A percentile compares a stretch with the other conserved stretches of the same genome.
These are phyloP conservation scores for Stagonosporopsis rhizophila DNA, from an alignment of 2,329 filamentous ascomycete genomes.

Conservation along the genomic window DNA sequence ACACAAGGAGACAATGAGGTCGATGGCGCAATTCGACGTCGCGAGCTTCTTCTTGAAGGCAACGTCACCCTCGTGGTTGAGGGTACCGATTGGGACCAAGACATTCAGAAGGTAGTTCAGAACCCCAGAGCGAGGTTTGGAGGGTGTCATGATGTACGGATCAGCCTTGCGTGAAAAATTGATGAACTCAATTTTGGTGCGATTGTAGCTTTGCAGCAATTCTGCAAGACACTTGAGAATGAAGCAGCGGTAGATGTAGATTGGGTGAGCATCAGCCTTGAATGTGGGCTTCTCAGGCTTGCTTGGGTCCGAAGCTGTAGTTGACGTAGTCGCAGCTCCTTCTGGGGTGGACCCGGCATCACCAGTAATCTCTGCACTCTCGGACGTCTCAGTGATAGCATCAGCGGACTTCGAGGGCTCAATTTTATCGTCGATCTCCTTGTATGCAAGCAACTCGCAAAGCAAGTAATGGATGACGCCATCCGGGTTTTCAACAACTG, in stretches of 20 bases:
- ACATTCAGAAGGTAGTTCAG: slow-evolving; percentile 92
- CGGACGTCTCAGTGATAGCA: slow-evolving; percentile 43
- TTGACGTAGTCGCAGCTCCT: slow-evolving; percentile 17
- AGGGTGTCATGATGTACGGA: slow-evolving; percentile 82
- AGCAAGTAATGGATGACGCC: slow-evolving; percentile 95
- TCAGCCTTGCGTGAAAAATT: slow-evolving; percentile 96
- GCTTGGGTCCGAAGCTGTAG: slow-evolving; percentile 22
- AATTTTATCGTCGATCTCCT: slow-evolving; percentile 89
- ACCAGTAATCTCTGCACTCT: neutral
- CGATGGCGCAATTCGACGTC: slow-evolving; percentile 85
- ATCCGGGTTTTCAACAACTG: slow-evolving; percentile 89
- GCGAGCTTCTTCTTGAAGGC: slow-evolving; percentile 82
- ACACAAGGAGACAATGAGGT: slow-evolving; percentile 84
- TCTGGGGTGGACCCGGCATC: slow-evolving; percentile 17
- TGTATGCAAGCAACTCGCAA: slow-evolving; percentile 88
- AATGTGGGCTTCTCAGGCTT: slow-evolving; percentile 74
- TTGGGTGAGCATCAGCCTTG: slow-evolving; percentile 91
- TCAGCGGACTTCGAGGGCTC: slow-evolving; percentile 53
- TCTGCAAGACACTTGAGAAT: slow-evolving; percentile 91
- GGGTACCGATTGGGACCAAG: slow-evolving; percentile 70
- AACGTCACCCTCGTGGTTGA: slow-evolving; percentile 76
- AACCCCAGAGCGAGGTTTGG: slow-evolving; percentile 90
- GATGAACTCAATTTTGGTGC: slow-evolving; percentile 97
- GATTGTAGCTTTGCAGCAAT: slow-evolving; percentile 87
- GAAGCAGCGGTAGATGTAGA: slow-evolving; percentile 96